Evolutionary conservation across 176 grass and related monocot species (phyloP).

Genomic region (Oryza australiensis): DNA sequence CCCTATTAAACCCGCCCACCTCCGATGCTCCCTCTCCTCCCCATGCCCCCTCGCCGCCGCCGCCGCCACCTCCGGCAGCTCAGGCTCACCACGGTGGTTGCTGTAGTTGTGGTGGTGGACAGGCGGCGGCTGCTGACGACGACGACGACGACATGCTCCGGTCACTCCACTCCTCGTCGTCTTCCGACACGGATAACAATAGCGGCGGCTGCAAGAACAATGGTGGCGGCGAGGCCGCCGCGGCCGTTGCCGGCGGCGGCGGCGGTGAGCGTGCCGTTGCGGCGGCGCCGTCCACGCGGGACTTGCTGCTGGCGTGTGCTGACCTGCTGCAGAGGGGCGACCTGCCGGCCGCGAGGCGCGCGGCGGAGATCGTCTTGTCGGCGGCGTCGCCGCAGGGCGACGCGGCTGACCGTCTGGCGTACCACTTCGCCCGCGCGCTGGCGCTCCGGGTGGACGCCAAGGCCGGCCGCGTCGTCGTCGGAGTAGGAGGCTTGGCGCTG

Average conservation of each 20-base stretch:
- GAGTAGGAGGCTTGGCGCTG: background rate
- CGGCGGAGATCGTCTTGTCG: conserved; percentile 56
- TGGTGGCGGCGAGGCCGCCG: background rate
- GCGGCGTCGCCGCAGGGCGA: conserved; percentile 61
- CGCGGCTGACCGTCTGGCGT: conserved; percentile 64
- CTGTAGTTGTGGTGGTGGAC: background rate
- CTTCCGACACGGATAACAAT: conserved; percentile 39
- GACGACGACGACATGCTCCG: conserved; percentile 59
- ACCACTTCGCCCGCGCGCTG: conserved; percentile 87
- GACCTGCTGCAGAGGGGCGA: conserved; percentile 73
- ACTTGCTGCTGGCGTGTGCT: conserved; percentile 69
- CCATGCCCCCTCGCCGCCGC: conserved; percentile 12
- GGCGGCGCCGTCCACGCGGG: conserved; percentile 43
- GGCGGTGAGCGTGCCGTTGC: conserved; percentile 7
- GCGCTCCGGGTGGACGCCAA: conserved; percentile 47
- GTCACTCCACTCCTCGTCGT: conserved; percentile 66
- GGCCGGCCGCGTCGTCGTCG: background rate
- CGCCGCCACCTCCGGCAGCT: conserved; percentile 25
- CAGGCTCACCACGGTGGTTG: background rate
- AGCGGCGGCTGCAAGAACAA: background rate
- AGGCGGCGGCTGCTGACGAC: no score
- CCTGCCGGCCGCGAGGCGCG: conserved; percentile 49
- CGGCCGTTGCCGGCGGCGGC: background rate
- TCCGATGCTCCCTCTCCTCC: conserved; percentile 47
- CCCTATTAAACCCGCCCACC: conserved; percentile 59